Evolutionary conservation across 805 yeast species (phyloP).

Genomic region (Torulaspora microellipsoides): DNA sequence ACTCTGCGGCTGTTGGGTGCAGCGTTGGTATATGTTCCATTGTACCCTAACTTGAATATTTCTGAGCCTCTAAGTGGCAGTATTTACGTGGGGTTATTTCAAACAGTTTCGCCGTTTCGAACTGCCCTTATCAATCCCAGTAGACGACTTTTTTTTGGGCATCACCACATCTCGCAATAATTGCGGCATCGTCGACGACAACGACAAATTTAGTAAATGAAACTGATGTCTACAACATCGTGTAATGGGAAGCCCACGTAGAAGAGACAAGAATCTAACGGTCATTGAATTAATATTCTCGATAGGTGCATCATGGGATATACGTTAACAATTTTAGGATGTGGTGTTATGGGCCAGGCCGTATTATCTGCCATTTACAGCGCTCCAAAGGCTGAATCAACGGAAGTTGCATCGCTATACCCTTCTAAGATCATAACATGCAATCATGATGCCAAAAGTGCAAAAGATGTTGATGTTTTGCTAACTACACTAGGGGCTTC

Average conservation of each 20-base stretch:
- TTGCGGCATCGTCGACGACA: no score
- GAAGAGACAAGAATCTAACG: no score
- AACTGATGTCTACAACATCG: no score
- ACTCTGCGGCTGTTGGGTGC: constrained; percentile 51
- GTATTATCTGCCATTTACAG: constrained; percentile 61
- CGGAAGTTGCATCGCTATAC: constrained; percentile 37
- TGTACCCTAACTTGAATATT: not conserved
- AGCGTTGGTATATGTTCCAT: constrained; percentile 47
- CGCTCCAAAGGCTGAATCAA: constrained; percentile 26
- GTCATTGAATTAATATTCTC: no score
- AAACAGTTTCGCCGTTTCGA: not conserved
- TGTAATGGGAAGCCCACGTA: no score
- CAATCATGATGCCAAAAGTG: constrained; percentile 43
- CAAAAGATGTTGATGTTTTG: constrained; percentile 46
- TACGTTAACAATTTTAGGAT: constrained; percentile 77
- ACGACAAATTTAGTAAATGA: no score
- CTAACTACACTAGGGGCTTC: constrained; percentile 45
- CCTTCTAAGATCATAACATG: constrained; percentile 79
- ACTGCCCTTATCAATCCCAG: no score
- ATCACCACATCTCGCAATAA: no score
- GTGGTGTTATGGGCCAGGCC: constrained; percentile 96
- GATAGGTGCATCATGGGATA: constrained; percentile 30
- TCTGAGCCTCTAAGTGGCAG: no score
- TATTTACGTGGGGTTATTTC: not conserved
- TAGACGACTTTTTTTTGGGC: not conserved